Conservation (phyloP, 2,329 filamentous ascomycete species). For the Colletotrichum aenigma region DNA sequence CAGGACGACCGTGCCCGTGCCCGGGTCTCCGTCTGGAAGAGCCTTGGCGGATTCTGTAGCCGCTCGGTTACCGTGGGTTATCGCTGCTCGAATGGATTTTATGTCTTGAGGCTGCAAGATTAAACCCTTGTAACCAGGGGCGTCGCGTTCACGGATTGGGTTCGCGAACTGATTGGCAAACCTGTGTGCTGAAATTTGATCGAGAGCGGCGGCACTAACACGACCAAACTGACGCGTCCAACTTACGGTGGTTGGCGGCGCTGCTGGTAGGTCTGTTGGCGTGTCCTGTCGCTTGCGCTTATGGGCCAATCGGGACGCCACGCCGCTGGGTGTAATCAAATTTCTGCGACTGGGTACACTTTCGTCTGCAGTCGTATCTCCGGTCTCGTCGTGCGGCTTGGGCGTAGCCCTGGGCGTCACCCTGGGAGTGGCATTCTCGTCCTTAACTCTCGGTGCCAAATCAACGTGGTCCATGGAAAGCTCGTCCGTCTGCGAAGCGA, state of each 20-base stretch:
- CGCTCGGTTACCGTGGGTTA: conserved; percentile 73
- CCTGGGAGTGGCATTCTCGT: conserved; percentile 56
- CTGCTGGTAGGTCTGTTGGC: conserved; percentile 48
- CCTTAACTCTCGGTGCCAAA: conserved; percentile 54
- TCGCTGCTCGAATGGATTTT: conserved; percentile 77
- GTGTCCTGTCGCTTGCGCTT: conserved; percentile 66
- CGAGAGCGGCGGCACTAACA: conserved; percentile 74
- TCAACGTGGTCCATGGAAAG: conserved; percentile 46
- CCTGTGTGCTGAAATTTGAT: conserved; percentile 78
- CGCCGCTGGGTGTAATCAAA: conserved; percentile 38
- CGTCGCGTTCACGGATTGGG: conserved; percentile 75
- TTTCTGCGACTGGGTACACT: conserved; percentile 44
- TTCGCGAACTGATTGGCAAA: conserved; percentile 81
- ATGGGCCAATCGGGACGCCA: conserved; percentile 38
- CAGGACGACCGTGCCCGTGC: conserved; percentile 63
- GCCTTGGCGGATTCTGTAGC: conserved; percentile 64
- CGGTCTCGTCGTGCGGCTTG: conserved; percentile 55
- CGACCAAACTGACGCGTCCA: conserved; percentile 79
- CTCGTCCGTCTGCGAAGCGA: conserved; percentile 53
- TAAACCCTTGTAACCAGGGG: conserved; percentile 76
- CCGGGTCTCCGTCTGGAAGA: conserved; percentile 64
- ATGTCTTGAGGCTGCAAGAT: conserved; percentile 79
- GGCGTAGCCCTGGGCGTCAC: conserved; percentile 35
- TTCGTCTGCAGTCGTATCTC: conserved; percentile 62
- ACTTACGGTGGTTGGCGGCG: conserved; percentile 69